phyloP scores from a whole-genome alignment of 345 rosid species.

The Bruguiera parviflora region DNA sequence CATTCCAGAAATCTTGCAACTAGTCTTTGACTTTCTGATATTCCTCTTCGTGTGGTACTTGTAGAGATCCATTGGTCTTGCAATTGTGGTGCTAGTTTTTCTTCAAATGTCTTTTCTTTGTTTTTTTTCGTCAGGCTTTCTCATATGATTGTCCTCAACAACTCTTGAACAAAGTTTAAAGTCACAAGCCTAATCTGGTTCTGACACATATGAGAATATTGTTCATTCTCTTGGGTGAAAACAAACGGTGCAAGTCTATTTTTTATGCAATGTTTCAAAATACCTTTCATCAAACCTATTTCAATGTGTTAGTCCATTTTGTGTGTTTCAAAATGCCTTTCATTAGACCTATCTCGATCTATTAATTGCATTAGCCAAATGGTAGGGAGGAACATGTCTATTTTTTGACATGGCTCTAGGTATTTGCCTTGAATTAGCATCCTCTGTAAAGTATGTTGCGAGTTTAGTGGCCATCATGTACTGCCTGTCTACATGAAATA shows the following conservation, averaged over 20 bases:
- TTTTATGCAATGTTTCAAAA: not conserved
- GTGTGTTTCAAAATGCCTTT: too few species aligned
- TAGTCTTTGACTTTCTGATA: not conserved
- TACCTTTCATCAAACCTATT: not conserved
- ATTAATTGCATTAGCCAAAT: not conserved
- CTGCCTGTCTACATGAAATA: not conserved
- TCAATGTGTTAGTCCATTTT: not conserved
- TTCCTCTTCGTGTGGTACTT: not conserved
- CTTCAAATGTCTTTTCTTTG: not conserved
- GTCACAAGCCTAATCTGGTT: not conserved
- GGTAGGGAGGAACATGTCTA: not conserved
- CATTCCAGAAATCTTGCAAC: not conserved
- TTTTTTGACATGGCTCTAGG: not conserved
- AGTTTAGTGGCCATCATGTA: not conserved
- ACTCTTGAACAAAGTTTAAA: not conserved
- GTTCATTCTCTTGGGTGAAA: not conserved
- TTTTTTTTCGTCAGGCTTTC: not conserved
- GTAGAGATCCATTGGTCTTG: not conserved
- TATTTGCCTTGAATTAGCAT: not conserved
- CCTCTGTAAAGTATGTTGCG: not conserved
- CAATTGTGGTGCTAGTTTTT: not conserved
- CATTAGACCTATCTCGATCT: not conserved
- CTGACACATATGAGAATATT: not conserved
- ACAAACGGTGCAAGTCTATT: not conserved
- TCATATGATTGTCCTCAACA: not conserved